Conservation (phyloP, 495 filamentous ascomycete genomes). For the Jackrogersella minutella region DNA sequence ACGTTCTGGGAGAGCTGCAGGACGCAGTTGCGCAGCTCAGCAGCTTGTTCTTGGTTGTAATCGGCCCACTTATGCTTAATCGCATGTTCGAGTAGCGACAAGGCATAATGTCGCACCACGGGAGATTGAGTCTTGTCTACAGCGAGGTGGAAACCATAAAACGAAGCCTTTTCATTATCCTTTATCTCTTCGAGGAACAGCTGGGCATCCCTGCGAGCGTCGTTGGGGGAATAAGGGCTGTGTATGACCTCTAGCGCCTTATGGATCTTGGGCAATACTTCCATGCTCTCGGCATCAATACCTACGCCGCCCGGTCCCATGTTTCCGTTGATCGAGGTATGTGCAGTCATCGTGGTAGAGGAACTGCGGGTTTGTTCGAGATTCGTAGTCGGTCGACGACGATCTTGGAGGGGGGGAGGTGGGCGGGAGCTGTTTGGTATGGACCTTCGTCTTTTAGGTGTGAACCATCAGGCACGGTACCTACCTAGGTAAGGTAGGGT, state of each 20-base stretch:
- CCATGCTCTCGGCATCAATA: constrained; percentile 35
- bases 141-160: constrained; percentile 85
- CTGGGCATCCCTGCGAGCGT: constrained; percentile 82
- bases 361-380: background rate
- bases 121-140: constrained; percentile 73
- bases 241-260: constrained; percentile 87
- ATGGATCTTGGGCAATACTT: constrained; percentile 68
- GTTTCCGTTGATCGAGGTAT: constrained; percentile 42
- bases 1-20: constrained; percentile 79
- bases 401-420: constrained; percentile 42
- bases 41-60: constrained; percentile 68
- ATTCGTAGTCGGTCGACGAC: constrained; percentile 37
- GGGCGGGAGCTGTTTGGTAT: constrained; percentile 37
- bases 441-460: constrained; percentile 39
- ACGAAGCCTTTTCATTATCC: constrained; percentile 75
- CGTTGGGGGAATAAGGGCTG: constrained; percentile 80
- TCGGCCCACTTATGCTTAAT: constrained; percentile 83
- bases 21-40: constrained; percentile 73
- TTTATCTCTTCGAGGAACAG: constrained; percentile 85
- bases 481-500: constrained; percentile 1
- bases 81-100: constrained; percentile 88
- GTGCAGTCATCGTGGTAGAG: constrained; percentile 33
- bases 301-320: constrained; percentile 44
- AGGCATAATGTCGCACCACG: constrained; percentile 89
- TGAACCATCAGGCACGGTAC: constrained; percentile 45